phyloP scores from a whole-genome alignment of 805 yeast species.

The Wickerhamiella slavikovae region DNA sequence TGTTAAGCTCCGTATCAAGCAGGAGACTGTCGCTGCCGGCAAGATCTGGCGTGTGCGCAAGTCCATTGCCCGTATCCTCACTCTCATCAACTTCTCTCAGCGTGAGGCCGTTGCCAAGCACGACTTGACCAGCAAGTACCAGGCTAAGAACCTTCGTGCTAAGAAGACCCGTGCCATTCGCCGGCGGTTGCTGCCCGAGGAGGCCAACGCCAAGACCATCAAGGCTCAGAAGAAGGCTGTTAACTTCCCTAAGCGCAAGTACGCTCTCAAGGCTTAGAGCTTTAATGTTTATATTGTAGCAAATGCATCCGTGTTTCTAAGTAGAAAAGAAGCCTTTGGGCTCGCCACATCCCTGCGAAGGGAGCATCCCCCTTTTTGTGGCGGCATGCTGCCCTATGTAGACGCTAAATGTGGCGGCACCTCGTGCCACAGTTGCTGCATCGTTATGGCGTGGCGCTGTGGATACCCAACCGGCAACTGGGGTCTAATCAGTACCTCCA shows the following conservation, averaged over 20 bases:
- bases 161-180: constrained; percentile 99
- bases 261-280: constrained; percentile 86
- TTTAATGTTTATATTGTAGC: background rate
- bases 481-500: too few relatives aligned
- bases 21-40: constrained; percentile 42
- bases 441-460: too few relatives aligned
- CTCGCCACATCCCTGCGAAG: background rate
- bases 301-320: background rate
- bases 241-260: constrained; percentile 97
- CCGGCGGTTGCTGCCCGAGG: constrained; percentile 81
- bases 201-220: constrained; percentile 61
- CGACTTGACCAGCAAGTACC: constrained; percentile 70
- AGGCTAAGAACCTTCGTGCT: constrained; percentile 97
- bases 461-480: too few relatives aligned
- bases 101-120: constrained; percentile 87
- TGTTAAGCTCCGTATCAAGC: constrained; percentile 89
- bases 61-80: constrained; percentile 95
- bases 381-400: background rate
- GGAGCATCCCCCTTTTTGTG: background rate
- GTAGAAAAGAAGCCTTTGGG: background rate
- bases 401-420: background rate
- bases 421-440: too few relatives aligned
- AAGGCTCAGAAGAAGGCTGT: constrained; percentile 80
- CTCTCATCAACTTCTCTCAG: constrained; percentile 90
- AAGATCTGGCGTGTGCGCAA: constrained; percentile 94